Percentiles rank a stretch among this genome's conserved stretches.
Conservation (phyloP, 164 flowering plant genomes). For the Nelumbo lutea region DNA sequence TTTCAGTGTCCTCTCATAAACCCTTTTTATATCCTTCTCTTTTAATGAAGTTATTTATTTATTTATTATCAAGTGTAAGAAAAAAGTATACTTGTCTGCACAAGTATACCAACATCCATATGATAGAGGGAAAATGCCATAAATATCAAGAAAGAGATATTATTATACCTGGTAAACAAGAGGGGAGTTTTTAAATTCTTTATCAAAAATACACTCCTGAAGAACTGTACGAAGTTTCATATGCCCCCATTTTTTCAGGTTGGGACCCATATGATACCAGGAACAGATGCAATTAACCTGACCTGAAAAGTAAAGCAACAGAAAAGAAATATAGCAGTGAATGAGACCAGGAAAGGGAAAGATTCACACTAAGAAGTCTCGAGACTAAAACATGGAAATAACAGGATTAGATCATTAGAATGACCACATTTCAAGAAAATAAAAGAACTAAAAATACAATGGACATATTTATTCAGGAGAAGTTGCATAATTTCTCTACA, state of each 20-base stretch:
- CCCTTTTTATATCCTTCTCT: too few relatives aligned
- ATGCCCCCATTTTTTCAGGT: constrained; percentile 93
- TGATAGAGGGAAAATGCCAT: neutral
- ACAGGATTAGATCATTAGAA: too few relatives aligned
- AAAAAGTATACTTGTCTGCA: too few relatives aligned
- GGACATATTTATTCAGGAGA: too few relatives aligned
- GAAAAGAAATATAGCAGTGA: constrained; percentile 3
- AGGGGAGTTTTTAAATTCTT: constrained; percentile 71
- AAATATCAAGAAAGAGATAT: constrained; percentile 1
- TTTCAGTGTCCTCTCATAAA: too few relatives aligned
- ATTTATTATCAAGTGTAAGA: too few relatives aligned
- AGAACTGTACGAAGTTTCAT: constrained; percentile 82
- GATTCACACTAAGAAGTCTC: neutral
- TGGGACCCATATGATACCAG: constrained; percentile 84
- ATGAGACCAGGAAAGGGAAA: neutral
- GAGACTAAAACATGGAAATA: neutral
- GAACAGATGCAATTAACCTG: constrained; percentile 93
- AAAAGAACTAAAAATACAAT: too few relatives aligned
- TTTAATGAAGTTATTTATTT: too few relatives aligned
- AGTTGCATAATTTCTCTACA: too few relatives aligned
- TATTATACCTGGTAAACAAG: constrained; percentile 76
- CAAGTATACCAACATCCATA: neutral
- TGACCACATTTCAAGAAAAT: too few relatives aligned
- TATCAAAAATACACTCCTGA: constrained; percentile 65
- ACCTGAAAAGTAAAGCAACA: constrained; percentile 31